Evolutionary conservation across 768 basidiomycete species (phyloP).

Genomic region (Suillus weaverae): DNA sequence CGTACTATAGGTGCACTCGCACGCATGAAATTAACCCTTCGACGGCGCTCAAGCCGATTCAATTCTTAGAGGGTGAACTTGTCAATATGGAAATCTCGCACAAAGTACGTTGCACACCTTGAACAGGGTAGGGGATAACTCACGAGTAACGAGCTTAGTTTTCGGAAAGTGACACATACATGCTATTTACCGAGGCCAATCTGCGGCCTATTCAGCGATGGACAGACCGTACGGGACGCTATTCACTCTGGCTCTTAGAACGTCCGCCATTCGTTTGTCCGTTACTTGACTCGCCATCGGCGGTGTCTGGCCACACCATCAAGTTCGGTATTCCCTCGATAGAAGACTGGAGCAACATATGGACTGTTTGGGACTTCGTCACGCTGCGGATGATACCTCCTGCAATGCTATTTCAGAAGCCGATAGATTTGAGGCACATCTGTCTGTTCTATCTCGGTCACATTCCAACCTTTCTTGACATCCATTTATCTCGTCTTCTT

Average conservation of each 20-base stretch:
- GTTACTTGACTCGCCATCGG: slow-evolving; percentile 44
- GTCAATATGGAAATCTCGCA: slow-evolving; percentile 85
- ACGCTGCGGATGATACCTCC: slow-evolving; percentile 84
- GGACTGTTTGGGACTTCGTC: slow-evolving; percentile 88
- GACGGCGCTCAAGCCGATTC: slow-evolving; percentile 40
- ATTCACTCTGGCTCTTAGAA: slow-evolving; percentile 91
- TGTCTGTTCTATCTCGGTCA: slow-evolving; percentile 98
- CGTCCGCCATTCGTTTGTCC: slow-evolving; percentile 82
- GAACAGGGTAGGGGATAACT: neutral
- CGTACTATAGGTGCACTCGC: slow-evolving; percentile 71
- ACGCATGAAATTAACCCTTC: slow-evolving; percentile 60
- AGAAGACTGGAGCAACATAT: slow-evolving; percentile 79
- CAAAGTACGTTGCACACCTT: slow-evolving; percentile 54
- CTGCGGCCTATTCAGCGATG: slow-evolving; percentile 87
- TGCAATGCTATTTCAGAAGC: slow-evolving; percentile 84
- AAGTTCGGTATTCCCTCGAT: slow-evolving; percentile 68
- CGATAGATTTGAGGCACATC: slow-evolving; percentile 92
- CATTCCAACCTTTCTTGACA: slow-evolving; percentile 90
- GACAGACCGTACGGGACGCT: slow-evolving; percentile 69
- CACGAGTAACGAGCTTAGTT: slow-evolving; percentile 50
- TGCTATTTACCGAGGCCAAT: slow-evolving; percentile 70
- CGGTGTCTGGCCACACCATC: slow-evolving; percentile 16
- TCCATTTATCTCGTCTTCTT: slow-evolving; percentile 76
- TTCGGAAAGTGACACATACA: slow-evolving; percentile 66
- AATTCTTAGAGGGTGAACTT: slow-evolving; percentile 70